Evolutionary conservation across 768 basidiomycete genomes (phyloP), one percentile per base, ranked within the genome.

Genomic region (Gymnopilus dilepis): DNA sequence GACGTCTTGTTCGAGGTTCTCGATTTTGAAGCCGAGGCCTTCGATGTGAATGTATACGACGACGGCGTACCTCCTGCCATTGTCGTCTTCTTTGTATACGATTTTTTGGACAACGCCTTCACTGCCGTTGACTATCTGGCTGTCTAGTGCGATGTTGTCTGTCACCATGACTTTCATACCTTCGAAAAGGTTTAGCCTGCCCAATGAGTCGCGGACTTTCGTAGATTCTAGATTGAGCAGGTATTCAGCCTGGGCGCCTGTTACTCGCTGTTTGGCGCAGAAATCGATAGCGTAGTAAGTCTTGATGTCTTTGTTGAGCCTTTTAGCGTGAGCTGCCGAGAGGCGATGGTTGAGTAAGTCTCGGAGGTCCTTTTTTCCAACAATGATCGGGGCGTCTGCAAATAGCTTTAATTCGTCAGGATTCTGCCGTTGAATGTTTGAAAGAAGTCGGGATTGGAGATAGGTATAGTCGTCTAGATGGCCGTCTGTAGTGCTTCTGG

Each of bases 81-180:
- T 11, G 12, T 45, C 43, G 5, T 45, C 43, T 4, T 15, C 19
- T 21, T 45, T 22, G 22, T 21, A 45, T 22, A 21, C 24, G 11
- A 45, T 11, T 7, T 21, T 24, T 1, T 24, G 12, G 0, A 45
- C 43, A 21, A 45, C 24, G 4, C 43, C 43, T 45, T 52, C 50
- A 0, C 24, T 5, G 0, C 50, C 50, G 26, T 52, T 52, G 3
- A 52, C 50, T 22, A 52, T 52, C 0, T 26, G 12, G 31, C 26
- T 28, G 28, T 52, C 50, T 8, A 52, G 31, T 4, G 50, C 50
- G 11, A 52, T 17, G 19, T 45, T 45, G 6, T 45, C 43, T 45
- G 43, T 45, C 22, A 45, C 43, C 43, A 45, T 45, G 1, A 56
- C 54, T 21, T 41, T 56, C 54, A 56, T 56, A 12, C 54, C 54